Evolutionary conservation across 2,329 filamentous ascomycete genomes (phyloP), one percentile per base, ranked within the genome.

Genomic region (Phaeophleospora eucalypticola): DNA sequence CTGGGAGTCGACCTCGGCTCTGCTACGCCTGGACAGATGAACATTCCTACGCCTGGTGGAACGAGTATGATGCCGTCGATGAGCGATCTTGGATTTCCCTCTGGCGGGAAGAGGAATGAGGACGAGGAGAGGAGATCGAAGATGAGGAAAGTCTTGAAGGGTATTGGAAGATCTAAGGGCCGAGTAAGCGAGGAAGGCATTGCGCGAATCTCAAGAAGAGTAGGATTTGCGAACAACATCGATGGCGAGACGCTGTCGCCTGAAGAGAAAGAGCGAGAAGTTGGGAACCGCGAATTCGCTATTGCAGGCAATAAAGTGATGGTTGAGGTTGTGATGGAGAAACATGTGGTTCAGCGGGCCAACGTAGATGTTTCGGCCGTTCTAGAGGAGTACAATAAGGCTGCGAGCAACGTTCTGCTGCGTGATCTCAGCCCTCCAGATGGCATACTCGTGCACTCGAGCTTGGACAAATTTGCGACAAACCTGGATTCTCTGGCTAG

Each of bases 111-210:
- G 48, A 64, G 70, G 37, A 69, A 71, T 42, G 75, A 78, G 52
- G 77, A 80, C 47, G 75, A 78, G 37, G 77, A 80, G 56, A 64
- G 73, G 54, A 67, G 69, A 53, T 66, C 70, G 40, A 71, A 71
- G 43, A 81, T 76, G 27, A 82, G 81, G 36, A 72, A 71, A 45
- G 86, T 79, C 10, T 80, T 88, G 53, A 80, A 81, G 36, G 82
- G 71, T 56, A 82, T 90, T 48, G 83, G 79, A 14, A 79, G 75
- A 51, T 84, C 78, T 60, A 86, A 82, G 52, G 84, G 84, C 3
- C 71, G 82, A 34, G 81, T 91, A 32, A 87, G 85, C 15, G 84
- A 87, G 59, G 81, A 85, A 21, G 85, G 85, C 2, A 73, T 93
- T n/a, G 82, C 86, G 64, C 76, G 85, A 44, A 70, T 91, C 21